phyloP scores from a whole-genome alignment of 1,284 basidiomycete genomes.

The Austropuccinia psidii region DNA sequence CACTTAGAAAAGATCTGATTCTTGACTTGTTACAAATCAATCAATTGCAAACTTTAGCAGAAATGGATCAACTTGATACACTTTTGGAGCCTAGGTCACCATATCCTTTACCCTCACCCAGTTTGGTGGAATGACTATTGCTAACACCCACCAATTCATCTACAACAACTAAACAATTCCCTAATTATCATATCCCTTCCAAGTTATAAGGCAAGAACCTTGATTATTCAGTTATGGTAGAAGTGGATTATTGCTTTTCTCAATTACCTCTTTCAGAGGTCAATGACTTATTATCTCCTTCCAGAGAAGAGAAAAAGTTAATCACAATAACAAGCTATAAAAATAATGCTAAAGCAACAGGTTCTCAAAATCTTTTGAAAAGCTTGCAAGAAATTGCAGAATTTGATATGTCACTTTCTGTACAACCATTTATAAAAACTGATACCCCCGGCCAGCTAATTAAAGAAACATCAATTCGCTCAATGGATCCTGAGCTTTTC shows the following conservation, averaged over 20 bases:
- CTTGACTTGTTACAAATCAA: no score
- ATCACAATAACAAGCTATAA: no score
- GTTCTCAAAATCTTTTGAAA: no score
- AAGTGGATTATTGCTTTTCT: conserved; percentile 2
- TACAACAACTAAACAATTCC: conserved; percentile 11
- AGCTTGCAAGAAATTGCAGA: no score
- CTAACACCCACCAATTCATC: neutral
- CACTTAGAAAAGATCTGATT: no score
- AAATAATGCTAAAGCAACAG: no score
- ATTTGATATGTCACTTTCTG: no score
- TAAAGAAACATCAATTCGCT: no score
- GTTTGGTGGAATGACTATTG: conserved; percentile 5
- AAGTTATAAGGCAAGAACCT: neutral
- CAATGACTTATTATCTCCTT: conserved; percentile 3
- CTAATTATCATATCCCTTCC: neutral
- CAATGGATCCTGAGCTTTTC: no score
- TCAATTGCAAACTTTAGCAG: neutral
- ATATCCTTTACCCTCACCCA: conserved; percentile 8
- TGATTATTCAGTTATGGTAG: neutral
- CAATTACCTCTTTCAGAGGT: conserved; percentile 4
- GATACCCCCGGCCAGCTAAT: no score
- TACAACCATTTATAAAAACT: no score
- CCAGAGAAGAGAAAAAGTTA: no score
- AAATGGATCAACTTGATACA: conserved; percentile 2
- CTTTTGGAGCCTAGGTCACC: conserved; percentile 16